phyloP scores from a whole-genome alignment of 768 basidiomycete genomes.

The Mycena rosella region DNA sequence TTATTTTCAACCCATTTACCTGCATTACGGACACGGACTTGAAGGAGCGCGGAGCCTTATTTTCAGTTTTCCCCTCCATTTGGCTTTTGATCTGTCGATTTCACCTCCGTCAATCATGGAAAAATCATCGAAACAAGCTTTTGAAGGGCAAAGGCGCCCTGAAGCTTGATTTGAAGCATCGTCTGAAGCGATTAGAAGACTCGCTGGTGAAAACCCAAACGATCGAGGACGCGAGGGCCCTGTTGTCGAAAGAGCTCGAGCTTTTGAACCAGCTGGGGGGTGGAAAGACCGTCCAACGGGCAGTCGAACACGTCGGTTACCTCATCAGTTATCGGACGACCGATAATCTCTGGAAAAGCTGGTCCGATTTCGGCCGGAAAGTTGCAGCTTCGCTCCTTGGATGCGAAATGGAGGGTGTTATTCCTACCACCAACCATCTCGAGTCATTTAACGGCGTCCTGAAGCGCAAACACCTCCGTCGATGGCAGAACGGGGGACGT shows the following conservation, averaged over 20 bases:
- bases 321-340: constrained; percentile 44
- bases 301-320: constrained; percentile 41
- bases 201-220: background rate
- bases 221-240: background rate
- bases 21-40: constrained; percentile 51
- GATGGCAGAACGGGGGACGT: constrained; percentile 43
- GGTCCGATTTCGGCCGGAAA: constrained; percentile 45
- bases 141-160: constrained; percentile 19
- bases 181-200: constrained; percentile 1
- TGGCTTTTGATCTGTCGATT: constrained; percentile 53
- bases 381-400: constrained; percentile 42
- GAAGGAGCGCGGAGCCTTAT: constrained; percentile 48
- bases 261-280: background rate
- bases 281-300: background rate
- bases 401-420: constrained; percentile 42
- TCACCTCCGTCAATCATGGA: constrained; percentile 54
- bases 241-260: background rate
- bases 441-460: constrained; percentile 54
- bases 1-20: constrained; percentile 38
- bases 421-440: constrained; percentile 56
- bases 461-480: constrained; percentile 46
- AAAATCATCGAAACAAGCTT: constrained; percentile 40
- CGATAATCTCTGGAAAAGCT: constrained; percentile 46
- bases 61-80: constrained; percentile 45
- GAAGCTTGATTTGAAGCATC: constrained; percentile 1